Base-by-base conservation (phyloP, 768 basidiomycete genomes). In the Boletus coccyginus region DNA sequence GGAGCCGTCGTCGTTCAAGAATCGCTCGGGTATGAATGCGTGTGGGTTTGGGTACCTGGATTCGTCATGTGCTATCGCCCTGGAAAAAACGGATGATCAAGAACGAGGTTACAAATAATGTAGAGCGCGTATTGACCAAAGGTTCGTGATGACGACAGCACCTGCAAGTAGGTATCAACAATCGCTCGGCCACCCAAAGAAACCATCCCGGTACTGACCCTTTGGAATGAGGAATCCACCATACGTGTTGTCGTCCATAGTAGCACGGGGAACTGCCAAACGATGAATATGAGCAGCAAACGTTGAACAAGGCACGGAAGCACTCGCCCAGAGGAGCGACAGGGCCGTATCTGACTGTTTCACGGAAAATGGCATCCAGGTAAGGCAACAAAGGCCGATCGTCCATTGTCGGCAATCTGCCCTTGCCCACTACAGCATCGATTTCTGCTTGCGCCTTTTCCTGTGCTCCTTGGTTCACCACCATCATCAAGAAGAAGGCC, bases 201-300 rank as follows among this genome's bases (percentile, higher is more conserved):
- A 13, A 29, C 3, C 4, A 29, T 3, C 1, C 5, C 6, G 14
- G 7, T 14, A 36, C 6, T 36, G 13, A 36, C 35, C 35, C 35
- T 36, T 36, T 36, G 35, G 35, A 36, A 36, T 36, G 14, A 14
- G 35, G 35, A 36, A 36, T 36, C 35, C 35, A 6, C 35, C 61
- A 53, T 78, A 79, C 7, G 70, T 51, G 36, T 78, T 77, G 33
- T 78, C 76, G 24, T 73, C 56, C 0, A 75, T 73, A 3, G 64
- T 19, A 9, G 56, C 49, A 54, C 71, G 74, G 1, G 72, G 66
- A 10, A 73, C 9, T 5, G 61, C 70, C 64, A 8, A 1, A 9
- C 16, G 32, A 29, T n/a, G 1, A 3, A 1, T 7, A 29, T 47
- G 3, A n/a, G 7, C 3, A 17, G 21, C 14, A 10, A 6, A 7